Percentiles rank a stretch among this genome's conserved stretches.
These are phyloP conservation scores for Cruciata laevipes DNA, from an alignment of 257 asterid genomes.

Conservation along the genomic window DNA sequence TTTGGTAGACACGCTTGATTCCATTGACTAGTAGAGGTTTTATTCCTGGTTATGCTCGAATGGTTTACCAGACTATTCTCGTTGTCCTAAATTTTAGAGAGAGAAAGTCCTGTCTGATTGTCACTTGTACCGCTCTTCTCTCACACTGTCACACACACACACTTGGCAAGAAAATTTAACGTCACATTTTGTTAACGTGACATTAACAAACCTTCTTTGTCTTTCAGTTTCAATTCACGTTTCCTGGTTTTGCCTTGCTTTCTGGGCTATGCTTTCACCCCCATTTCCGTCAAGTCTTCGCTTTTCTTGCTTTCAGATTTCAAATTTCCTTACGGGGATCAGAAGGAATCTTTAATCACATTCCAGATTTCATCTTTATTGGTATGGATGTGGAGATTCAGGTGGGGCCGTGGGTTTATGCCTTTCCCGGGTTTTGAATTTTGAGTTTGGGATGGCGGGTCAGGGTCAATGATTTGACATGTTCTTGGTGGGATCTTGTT, in stretches of 20 bases:
- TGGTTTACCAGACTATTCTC: too few species aligned
- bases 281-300: background rate
- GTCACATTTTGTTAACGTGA: slow-evolving; percentile 1
- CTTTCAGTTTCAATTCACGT: background rate
- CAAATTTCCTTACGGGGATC: background rate
- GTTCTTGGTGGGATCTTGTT: background rate
- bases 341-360: background rate
- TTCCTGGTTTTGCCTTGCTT: background rate
- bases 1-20: too few species aligned
- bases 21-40: too few species aligned
- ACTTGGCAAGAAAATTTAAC: slow-evolving; percentile 36
- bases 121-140: background rate
- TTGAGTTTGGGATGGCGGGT: background rate
- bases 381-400: background rate
- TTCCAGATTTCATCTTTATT: background rate
- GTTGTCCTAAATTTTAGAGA: slow-evolving; percentile 14
- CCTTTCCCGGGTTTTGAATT: background rate
- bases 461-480: background rate
- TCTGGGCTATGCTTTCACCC: background rate
- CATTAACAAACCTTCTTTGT: background rate
- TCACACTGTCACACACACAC: slow-evolving; percentile 10
- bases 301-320: background rate
- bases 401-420: background rate
- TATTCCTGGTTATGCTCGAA: too few species aligned
- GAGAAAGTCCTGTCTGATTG: slow-evolving; percentile 14